A percentile compares a stretch with the other conserved stretches of the same genome.
Conservation (phyloP, 2,329 filamentous ascomycete species). For the Bipolaris bicolor region DNA sequence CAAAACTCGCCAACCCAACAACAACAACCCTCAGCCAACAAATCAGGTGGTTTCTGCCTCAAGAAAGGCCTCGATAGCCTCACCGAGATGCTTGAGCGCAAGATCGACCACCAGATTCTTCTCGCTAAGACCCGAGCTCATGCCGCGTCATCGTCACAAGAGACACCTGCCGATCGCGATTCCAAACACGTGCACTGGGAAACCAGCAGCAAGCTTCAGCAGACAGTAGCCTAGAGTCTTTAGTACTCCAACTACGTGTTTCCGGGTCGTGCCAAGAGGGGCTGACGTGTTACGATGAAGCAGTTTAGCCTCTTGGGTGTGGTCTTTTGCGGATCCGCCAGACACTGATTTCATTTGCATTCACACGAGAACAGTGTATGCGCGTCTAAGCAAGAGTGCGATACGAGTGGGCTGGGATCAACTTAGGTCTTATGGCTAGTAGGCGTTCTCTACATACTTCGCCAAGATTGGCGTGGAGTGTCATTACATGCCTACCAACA, state of each 20-base stretch:
- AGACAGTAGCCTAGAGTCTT: background rate
- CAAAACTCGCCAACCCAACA: background rate
- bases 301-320: background rate
- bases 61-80: conserved; percentile 17
- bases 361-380: too few species aligned
- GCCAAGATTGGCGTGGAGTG: too few species aligned
- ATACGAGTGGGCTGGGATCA: too few species aligned
- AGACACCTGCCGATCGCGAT: background rate
- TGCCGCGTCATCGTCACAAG: background rate
- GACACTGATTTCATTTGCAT: too few species aligned
- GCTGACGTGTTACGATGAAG: background rate
- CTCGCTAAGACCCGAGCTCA: conserved; percentile 19
- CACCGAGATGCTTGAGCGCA: conserved; percentile 14
- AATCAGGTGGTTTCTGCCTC: background rate
- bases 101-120: conserved; percentile 22
- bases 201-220: background rate
- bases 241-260: too few species aligned
- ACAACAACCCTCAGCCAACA: background rate
- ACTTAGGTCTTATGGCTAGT: too few species aligned
- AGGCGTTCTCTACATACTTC: too few species aligned
- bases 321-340: too few species aligned
- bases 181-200: background rate
- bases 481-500: too few species aligned
- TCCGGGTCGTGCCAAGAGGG: background rate
- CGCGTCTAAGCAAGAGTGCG: too few species aligned